These are phyloP conservation scores for Linum tenue DNA, from an alignment of 345 rosid species.

Conservation along the genomic window DNA sequence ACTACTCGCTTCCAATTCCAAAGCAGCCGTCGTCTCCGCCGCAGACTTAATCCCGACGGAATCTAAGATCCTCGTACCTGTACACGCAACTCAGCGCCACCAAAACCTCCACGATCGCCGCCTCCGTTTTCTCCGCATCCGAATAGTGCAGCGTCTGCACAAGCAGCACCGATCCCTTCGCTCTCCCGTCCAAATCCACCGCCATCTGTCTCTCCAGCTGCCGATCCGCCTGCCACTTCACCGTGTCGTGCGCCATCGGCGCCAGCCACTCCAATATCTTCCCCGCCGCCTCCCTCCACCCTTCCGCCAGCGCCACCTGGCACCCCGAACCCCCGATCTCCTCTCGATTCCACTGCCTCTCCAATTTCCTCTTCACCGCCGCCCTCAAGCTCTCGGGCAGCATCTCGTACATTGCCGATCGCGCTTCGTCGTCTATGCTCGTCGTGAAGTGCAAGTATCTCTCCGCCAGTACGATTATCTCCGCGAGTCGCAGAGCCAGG, in stretches of 20 bases:
- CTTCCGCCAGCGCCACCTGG: slow-evolving; percentile 17
- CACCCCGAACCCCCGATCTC: neutral
- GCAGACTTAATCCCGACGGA: neutral
- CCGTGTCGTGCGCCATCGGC: slow-evolving; percentile 41
- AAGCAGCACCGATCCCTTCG: slow-evolving; percentile 25
- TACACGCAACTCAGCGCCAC: slow-evolving; percentile 43
- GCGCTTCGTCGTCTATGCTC: slow-evolving; percentile 24
- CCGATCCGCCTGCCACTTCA: slow-evolving; percentile 48
- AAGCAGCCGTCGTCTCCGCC: neutral
- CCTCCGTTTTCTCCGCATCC: slow-evolving; percentile 51
- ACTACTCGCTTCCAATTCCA: too few species aligned
- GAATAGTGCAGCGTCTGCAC: slow-evolving; percentile 44
- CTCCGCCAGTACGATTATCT: slow-evolving; percentile 29
- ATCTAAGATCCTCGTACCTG: slow-evolving; percentile 21
- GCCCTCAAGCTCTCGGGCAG: slow-evolving; percentile 28
- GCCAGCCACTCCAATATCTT: slow-evolving; percentile 37
- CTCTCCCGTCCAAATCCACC: slow-evolving; percentile 18
- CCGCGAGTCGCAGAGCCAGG: slow-evolving; percentile 37
- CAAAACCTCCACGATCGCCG: slow-evolving; percentile 40
- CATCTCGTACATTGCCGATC: slow-evolving; percentile 30
- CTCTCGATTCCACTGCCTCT: slow-evolving; percentile 15
- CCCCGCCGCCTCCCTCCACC: slow-evolving; percentile 39
- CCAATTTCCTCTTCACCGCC: slow-evolving; percentile 26
- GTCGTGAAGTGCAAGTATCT: slow-evolving; percentile 20
- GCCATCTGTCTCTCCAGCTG: slow-evolving; percentile 32